A percentile compares a stretch with the other conserved stretches of the same genome.
Conservation (phyloP, 2,329 filamentous ascomycete species). For the Neopestalotiopsis clavispora region DNA sequence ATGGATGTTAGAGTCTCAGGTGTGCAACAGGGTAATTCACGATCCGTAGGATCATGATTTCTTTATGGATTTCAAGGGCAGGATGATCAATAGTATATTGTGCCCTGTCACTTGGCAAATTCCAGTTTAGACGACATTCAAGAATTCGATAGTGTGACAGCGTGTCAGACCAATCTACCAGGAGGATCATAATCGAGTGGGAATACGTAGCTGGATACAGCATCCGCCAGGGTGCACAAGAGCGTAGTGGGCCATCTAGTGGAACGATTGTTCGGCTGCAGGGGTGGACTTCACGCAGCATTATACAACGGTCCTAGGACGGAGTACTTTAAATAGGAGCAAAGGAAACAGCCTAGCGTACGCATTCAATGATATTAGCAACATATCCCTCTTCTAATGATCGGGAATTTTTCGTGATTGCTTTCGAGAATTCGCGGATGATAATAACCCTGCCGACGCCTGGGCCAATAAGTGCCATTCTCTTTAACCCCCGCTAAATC, state of each 20-base stretch:
- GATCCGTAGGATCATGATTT: neutral
- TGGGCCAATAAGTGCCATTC: no score
- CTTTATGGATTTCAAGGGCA: neutral
- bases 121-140: neutral
- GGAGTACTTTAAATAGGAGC: neutral
- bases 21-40: neutral
- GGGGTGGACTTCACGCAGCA: neutral
- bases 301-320: neutral
- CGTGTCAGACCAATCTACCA: neutral
- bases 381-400: no score
- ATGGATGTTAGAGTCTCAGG: neutral
- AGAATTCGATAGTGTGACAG: neutral
- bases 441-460: neutral
- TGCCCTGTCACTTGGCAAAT: neutral
- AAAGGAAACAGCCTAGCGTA: neutral
- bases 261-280: neutral
- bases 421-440: neutral
- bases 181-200: neutral
- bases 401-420: no score
- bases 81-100: neutral
- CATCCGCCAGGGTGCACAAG: neutral
- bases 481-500: no score
- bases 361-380: neutral
- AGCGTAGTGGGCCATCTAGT: neutral
- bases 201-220: neutral